Conservation (phyloP, 139 green algal genomes). For the Astrephomene gubernaculifera region DNA sequence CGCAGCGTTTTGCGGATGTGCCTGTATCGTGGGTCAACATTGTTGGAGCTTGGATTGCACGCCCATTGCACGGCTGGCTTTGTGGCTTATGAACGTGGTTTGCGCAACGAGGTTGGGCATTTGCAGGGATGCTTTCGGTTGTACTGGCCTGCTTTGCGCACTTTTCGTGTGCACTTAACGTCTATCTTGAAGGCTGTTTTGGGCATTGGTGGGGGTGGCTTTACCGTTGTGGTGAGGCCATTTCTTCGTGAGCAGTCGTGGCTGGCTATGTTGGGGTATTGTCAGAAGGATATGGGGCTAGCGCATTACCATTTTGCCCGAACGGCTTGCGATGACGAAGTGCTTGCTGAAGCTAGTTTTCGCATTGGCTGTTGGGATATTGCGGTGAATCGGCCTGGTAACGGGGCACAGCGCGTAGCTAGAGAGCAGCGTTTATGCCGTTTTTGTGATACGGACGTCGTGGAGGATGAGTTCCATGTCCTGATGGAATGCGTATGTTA, state of each 20-base stretch:
- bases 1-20: not conserved
- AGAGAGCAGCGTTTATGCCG: too few relatives aligned
- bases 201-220: not conserved
- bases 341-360: not conserved
- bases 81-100: not conserved
- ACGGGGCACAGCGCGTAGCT: too few relatives aligned
- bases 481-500: too few relatives aligned
- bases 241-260: not conserved
- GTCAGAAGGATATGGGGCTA: constrained; percentile 1
- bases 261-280: not conserved
- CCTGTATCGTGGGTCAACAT: not conserved
- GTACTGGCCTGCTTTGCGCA: not conserved
- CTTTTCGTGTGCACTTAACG: not conserved
- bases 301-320: not conserved
- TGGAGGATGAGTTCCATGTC: too few relatives aligned
- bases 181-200: not conserved
- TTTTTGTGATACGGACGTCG: too few relatives aligned
- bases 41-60: not conserved
- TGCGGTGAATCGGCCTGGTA: too few relatives aligned
- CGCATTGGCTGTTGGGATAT: too few relatives aligned
- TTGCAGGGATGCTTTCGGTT: not conserved
- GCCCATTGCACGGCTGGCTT: not conserved
- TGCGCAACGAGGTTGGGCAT: not conserved
- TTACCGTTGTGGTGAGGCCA: not conserved
- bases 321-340: not conserved